Percentiles rank a stretch among this genome's conserved stretches.
Evolutionary conservation across 2,329 filamentous ascomycete genomes (phyloP).

Genomic region (Epichloe bromicola): DNA sequence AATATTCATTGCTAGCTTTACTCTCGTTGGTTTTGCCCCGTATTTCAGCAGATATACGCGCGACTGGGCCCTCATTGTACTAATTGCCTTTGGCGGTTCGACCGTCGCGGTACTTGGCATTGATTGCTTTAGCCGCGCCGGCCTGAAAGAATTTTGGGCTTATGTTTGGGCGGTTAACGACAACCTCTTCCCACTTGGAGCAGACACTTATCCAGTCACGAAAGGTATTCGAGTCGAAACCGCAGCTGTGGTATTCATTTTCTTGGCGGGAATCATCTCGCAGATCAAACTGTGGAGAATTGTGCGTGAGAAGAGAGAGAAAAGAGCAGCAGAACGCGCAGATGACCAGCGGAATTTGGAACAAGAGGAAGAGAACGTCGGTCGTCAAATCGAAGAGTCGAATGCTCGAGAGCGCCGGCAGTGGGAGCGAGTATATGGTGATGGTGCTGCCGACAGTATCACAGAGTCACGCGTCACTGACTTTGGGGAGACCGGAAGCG

Average conservation of each 20-base stretch:
- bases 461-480: constrained; percentile 35
- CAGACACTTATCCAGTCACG: constrained; percentile 71
- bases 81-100: constrained; percentile 69
- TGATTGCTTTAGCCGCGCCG: constrained; percentile 81
- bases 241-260: constrained; percentile 63
- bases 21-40: constrained; percentile 52
- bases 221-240: constrained; percentile 78
- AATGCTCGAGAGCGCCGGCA: constrained; percentile 47
- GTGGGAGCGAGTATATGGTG: constrained; percentile 71
- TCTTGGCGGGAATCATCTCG: constrained; percentile 63
- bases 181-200: constrained; percentile 64
- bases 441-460: constrained; percentile 30
- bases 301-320: constrained; percentile 48
- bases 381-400: constrained; percentile 50
- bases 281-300: constrained; percentile 81
- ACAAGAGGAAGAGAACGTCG: constrained; percentile 56
- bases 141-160: constrained; percentile 90
- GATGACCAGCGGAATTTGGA: constrained; percentile 41
- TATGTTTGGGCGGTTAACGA: constrained; percentile 80
- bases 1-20: constrained; percentile 65
- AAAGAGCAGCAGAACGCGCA: constrained; percentile 36
- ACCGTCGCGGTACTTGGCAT: constrained; percentile 72
- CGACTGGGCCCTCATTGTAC: constrained; percentile 61
- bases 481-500: constrained; percentile 33
- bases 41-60: constrained; percentile 71